These are phyloP conservation scores for Aspergillus kassunensis DNA, from an alignment of 495 filamentous ascomycete genomes.

Conservation along the genomic window DNA sequence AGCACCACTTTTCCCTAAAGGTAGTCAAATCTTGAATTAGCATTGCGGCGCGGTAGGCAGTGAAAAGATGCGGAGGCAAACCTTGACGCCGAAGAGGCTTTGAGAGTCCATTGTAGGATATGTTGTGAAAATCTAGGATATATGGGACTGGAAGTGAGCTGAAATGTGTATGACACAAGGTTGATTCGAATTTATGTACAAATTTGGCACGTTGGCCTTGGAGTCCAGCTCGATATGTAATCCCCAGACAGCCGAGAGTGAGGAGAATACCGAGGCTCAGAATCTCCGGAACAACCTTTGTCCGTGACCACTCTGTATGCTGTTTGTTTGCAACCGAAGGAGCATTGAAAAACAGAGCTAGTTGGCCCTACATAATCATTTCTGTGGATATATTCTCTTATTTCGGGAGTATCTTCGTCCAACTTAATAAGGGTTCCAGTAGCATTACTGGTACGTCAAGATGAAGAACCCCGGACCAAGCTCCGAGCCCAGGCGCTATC, in stretches of 20 bases:
- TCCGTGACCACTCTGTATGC: neutral
- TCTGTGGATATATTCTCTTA: too few relatives aligned
- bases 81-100: constrained; percentile 57
- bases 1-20: constrained; percentile 67
- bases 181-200: neutral
- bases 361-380: too few relatives aligned
- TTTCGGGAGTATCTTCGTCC: too few relatives aligned
- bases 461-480: neutral
- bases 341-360: too few relatives aligned
- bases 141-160: neutral
- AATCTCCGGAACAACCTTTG: constrained; percentile 3
- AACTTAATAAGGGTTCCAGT: too few relatives aligned
- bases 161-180: too few relatives aligned
- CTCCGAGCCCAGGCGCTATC: constrained; percentile 10
- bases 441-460: too few relatives aligned
- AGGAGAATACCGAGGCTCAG: constrained; percentile 19
- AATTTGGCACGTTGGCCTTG: neutral
- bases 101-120: constrained; percentile 47
- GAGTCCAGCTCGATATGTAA: neutral
- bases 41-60: neutral
- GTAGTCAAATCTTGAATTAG: constrained; percentile 18
- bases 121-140: neutral
- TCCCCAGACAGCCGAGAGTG: neutral
- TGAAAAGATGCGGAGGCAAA: constrained; percentile 17
- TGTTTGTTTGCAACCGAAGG: neutral